phyloP scores from a whole-genome alignment of 805 yeast species.

The Yamadazyma laniorum region DNA sequence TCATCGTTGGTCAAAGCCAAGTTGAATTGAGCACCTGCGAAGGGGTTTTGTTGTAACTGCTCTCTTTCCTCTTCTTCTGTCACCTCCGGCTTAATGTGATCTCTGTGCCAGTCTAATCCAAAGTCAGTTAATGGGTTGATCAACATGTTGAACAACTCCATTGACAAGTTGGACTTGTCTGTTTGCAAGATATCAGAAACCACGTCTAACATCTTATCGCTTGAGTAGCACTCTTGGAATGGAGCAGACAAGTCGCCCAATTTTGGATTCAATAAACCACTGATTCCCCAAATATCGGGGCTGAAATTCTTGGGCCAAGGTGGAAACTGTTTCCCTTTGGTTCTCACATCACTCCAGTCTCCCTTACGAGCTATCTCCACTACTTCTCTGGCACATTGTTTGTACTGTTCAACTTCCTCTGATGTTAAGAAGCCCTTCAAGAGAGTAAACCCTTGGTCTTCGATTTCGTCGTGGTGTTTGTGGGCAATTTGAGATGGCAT shows the following conservation, averaged over 20 bases:
- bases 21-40: constrained; percentile 51
- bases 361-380: constrained; percentile 46
- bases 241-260: constrained; percentile 33
- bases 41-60: constrained; percentile 37
- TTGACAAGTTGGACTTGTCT: constrained; percentile 30
- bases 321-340: constrained; percentile 53
- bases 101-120: constrained; percentile 55
- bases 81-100: constrained; percentile 47
- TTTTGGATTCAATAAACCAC: constrained; percentile 48
- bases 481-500: constrained; percentile 23
- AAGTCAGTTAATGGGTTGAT: constrained; percentile 52
- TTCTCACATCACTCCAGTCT: constrained; percentile 48
- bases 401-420: constrained; percentile 37
- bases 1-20: constrained; percentile 46
- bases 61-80: constrained; percentile 44
- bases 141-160: constrained; percentile 53
- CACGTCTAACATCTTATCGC: constrained; percentile 35
- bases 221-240: constrained; percentile 42
- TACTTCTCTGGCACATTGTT: constrained; percentile 34
- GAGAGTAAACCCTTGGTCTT: constrained; percentile 36
- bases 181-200: constrained; percentile 46
- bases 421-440: constrained; percentile 39
- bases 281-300: constrained; percentile 55
- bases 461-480: constrained; percentile 35
- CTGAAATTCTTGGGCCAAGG: constrained; percentile 54